A percentile compares a stretch with the other conserved stretches of the same genome.
These are phyloP conservation scores for Camellia oleifera DNA, from an alignment of 179 eudicot species.

Conservation along the genomic window DNA sequence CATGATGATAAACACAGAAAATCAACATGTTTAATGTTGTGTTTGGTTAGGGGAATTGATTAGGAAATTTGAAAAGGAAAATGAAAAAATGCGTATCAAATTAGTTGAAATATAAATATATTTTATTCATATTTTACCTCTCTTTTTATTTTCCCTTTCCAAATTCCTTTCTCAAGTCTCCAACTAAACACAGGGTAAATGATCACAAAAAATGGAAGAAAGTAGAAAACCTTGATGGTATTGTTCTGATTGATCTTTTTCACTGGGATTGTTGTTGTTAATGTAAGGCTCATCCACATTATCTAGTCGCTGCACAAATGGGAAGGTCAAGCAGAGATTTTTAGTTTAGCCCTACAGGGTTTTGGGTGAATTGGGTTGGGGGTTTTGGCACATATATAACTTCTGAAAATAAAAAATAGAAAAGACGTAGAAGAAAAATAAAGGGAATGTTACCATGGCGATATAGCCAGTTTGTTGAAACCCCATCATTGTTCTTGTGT, in stretches of 20 bases:
- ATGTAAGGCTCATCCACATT: conserved; percentile 52
- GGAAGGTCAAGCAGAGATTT: neutral
- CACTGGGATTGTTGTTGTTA: conserved; percentile 38
- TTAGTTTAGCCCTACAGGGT: neutral
- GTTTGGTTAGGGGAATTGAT: too few species aligned
- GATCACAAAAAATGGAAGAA: neutral
- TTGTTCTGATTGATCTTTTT: conserved; percentile 42
- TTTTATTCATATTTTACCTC: too few species aligned
- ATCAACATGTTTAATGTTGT: neutral
- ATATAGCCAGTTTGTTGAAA: conserved; percentile 60
- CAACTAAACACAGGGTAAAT: neutral
- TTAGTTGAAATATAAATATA: too few species aligned
- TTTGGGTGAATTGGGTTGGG: neutral
- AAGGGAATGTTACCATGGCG: conserved; percentile 52
- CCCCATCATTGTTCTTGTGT: conserved; percentile 35
- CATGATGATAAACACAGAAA: neutral
- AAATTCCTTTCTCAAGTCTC: too few species aligned
- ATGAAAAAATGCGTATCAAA: neutral
- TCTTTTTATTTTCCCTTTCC: too few species aligned
- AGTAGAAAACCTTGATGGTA: conserved; percentile 72
- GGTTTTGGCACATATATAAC: too few species aligned
- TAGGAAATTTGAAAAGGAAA: neutral
- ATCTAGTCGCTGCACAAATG: conserved; percentile 65
- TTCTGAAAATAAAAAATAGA: too few species aligned
- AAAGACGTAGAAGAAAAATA: neutral